Percentiles rank a stretch among this genome's conserved stretches.
These are phyloP conservation scores for Clarireedia sp. DNA, from an alignment of 2,329 filamentous ascomycete genomes.

Conservation along the genomic window DNA sequence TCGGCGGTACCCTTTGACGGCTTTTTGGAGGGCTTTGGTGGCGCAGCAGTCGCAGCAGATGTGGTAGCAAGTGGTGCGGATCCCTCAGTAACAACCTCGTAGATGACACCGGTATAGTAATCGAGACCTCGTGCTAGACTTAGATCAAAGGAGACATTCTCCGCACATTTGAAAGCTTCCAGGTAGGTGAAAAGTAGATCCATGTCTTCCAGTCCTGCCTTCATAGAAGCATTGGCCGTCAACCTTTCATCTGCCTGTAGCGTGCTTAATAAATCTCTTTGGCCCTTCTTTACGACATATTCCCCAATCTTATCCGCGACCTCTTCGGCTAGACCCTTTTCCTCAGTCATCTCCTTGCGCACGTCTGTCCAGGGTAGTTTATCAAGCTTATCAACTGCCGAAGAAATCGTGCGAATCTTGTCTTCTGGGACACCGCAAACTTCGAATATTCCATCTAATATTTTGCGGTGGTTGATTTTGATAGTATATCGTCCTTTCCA, in stretches of 20 bases:
- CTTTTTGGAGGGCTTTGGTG: slow-evolving; percentile 31
- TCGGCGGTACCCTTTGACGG: slow-evolving; percentile 44
- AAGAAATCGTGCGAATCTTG: slow-evolving; percentile 83
- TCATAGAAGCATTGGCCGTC: slow-evolving; percentile 63
- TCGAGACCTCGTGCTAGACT: slow-evolving; percentile 86
- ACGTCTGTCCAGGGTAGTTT: slow-evolving; percentile 89
- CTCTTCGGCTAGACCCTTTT: slow-evolving; percentile 70
- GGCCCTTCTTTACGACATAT: slow-evolving; percentile 72
- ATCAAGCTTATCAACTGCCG: slow-evolving; percentile 91
- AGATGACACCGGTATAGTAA: slow-evolving; percentile 73
- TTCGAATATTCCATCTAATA: slow-evolving; percentile 85
- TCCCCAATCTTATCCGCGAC: slow-evolving; percentile 83
- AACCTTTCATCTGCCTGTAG: slow-evolving; percentile 62
- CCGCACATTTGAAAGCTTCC: slow-evolving; percentile 63
- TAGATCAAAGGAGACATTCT: slow-evolving; percentile 79
- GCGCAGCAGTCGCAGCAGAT: slow-evolving; percentile 32
- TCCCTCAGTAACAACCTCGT: slow-evolving; percentile 71
- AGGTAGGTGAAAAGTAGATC: slow-evolving; percentile 74
- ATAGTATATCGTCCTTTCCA: slow-evolving; percentile 63
- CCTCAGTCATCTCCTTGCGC: slow-evolving; percentile 84
- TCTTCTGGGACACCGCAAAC: slow-evolving; percentile 82
- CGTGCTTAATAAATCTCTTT: slow-evolving; percentile 63
- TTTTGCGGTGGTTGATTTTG: slow-evolving; percentile 92
- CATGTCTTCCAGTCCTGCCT: slow-evolving; percentile 76
- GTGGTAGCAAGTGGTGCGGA: slow-evolving; percentile 30